These are phyloP conservation scores for Dactylellina cionopaga DNA, from an alignment of 2,329 filamentous ascomycete species.

Conservation along the genomic window DNA sequence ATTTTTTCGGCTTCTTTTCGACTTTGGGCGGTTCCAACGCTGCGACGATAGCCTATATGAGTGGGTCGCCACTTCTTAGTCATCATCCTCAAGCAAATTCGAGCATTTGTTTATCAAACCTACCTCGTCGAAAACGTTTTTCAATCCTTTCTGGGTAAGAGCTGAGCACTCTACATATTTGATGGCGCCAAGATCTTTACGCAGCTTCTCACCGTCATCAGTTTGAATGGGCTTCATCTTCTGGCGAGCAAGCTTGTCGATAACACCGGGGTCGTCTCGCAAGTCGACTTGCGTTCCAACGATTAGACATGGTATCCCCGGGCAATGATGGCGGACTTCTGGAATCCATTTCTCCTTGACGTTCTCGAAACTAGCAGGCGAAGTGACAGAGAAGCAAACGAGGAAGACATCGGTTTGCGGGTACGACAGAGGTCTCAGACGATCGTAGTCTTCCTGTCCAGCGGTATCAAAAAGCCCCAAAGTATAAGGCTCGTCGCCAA, in stretches of 20 bases:
- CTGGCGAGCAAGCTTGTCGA: slow-evolving; percentile 92
- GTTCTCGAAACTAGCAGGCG: slow-evolving; percentile 98
- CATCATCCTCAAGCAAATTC: background rate
- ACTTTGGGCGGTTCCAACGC: slow-evolving; percentile 84
- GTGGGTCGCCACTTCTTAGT: slow-evolving; percentile 53
- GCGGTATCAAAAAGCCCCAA: slow-evolving; percentile 97
- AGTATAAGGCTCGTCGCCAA: slow-evolving; percentile 98
- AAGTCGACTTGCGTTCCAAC: slow-evolving; percentile 98
- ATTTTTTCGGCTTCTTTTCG: slow-evolving; percentile 79
- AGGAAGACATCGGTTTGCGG: slow-evolving; percentile 99
- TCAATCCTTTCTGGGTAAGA: slow-evolving; percentile 96
- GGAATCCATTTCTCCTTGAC: slow-evolving; percentile 73
- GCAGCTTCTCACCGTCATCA: slow-evolving; percentile 95
- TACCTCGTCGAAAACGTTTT: slow-evolving; percentile 99
- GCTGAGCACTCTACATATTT: slow-evolving; percentile 98
- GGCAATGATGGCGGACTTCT: slow-evolving; percentile 98
- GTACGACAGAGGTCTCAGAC: slow-evolving; percentile 93
- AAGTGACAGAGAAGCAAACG: slow-evolving; percentile 98
- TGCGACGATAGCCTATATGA: slow-evolving; percentile 84
- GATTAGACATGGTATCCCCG: slow-evolving; percentile 95
- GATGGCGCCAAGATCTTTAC: slow-evolving; percentile 94
- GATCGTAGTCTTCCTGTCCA: slow-evolving; percentile 99
- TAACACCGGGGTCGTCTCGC: slow-evolving; percentile 84
- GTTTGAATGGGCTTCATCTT: slow-evolving; percentile 93
- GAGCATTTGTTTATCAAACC: slow-evolving; percentile 56